phyloP scores from a whole-genome alignment of 805 yeast genomes.

The Candida nonsorbophila region DNA sequence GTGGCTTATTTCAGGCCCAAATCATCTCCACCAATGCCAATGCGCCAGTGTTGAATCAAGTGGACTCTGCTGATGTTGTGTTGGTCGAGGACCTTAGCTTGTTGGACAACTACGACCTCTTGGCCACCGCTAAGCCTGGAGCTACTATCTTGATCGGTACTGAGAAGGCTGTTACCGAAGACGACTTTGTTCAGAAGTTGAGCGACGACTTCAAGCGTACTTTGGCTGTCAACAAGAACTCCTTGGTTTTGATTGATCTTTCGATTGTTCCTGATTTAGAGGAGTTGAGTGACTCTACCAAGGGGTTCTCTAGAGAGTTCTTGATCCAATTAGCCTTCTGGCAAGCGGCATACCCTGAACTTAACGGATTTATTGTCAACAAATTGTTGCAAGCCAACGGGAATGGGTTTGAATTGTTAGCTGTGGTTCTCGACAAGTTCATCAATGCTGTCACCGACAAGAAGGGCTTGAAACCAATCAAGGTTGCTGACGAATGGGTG shows the following conservation, averaged over 20 bases:
- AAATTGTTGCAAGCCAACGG: conserved; percentile 79
- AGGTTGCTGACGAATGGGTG: conserved; percentile 27
- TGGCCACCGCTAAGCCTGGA: conserved; percentile 50
- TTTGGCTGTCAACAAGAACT: conserved; percentile 47
- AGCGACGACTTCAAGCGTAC: conserved; percentile 49
- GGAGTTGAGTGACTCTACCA: conserved; percentile 43
- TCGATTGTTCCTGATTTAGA: conserved; percentile 60
- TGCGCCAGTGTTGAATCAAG: conserved; percentile 13
- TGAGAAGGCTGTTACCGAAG: conserved; percentile 30
- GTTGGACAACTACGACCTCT: conserved; percentile 55
- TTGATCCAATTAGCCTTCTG: conserved; percentile 80
- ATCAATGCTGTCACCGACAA: conserved; percentile 53
- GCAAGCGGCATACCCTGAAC: conserved; percentile 59
- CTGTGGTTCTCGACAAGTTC: conserved; percentile 61
- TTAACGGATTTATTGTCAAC: conserved; percentile 64
- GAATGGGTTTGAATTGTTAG: conserved; percentile 72
- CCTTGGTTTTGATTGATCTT: conserved; percentile 56
- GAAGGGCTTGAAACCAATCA: conserved; percentile 33
- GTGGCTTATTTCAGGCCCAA: conserved; percentile 74
- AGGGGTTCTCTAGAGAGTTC: conserved; percentile 69
- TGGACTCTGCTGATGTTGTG: conserved; percentile 60
- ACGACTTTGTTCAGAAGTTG: conserved; percentile 47
- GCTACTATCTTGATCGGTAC: conserved; percentile 50
- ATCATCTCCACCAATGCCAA: conserved; percentile 28
- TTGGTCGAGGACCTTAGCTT: conserved; percentile 58